Base-by-base conservation (phyloP, 495 filamentous ascomycete species). In the Staphylotrichum longicolle region DNA sequence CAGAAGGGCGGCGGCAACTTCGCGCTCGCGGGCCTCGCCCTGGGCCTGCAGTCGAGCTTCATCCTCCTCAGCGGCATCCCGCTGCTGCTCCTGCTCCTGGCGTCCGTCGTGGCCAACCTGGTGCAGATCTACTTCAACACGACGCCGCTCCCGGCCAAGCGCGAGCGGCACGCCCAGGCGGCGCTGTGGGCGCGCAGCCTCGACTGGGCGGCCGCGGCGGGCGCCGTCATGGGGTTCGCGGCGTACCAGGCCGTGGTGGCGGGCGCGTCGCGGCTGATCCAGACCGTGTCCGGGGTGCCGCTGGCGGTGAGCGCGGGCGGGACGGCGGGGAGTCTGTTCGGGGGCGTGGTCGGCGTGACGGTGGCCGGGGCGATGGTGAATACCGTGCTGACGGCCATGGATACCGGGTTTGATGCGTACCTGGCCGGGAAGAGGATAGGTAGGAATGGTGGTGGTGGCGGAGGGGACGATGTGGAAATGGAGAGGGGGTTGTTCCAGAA, bases 131-230 rank as follows among this genome's bases (percentile, higher is more conserved):
- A 66, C 57, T 63, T 71, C 50, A 39, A 39, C 42, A 45, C 5
- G 9, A 45, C 5, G 62, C 61, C 41, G 48, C 58, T 9, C 6
- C n/a, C 20, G 1, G 1, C 20, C 20, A 27, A 37, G 7, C 10
- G 42, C 30, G 66, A 67, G 30, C 48, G 57, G 3, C 66, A 67
- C 53, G 63, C 62, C n/a, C 56, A 68, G 35, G 64, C 69, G 1
- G 63, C 69, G 3, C 9, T 71, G 10, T 69, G 64, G 62, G 69
- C 67, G 9, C 60, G 69, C 6, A 55, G 60, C 10, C 57, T 71
- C 33, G 69, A 71, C 60, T 71, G 69, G 68, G 66, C 63, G 27
- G 64, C 69, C 3, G 64, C 69, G 3, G 66, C 66, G 2, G 64
- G 41, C 0, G 50, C 69, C 2, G 54, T 56, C 8, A 40, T 49